Conservation (phyloP, 176 grass and related monocot species). For the Oryza australiensis region DNA sequence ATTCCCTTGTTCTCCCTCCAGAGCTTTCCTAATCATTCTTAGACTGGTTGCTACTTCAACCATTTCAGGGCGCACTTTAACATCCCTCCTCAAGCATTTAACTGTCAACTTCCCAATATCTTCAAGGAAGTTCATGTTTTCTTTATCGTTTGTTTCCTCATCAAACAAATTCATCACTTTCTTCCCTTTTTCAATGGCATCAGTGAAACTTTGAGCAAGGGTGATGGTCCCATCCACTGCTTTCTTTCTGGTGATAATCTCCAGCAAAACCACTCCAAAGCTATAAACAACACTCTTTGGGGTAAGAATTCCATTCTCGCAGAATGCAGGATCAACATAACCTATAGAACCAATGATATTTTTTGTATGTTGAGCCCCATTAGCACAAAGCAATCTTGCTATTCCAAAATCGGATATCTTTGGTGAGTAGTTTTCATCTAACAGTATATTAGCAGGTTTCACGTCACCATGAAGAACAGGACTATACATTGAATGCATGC, state of each 20-base stretch:
- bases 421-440: not conserved
- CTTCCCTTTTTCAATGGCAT: not conserved
- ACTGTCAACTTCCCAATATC: not conserved
- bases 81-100: not conserved
- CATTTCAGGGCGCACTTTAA: not conserved
- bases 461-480: conserved; percentile 17
- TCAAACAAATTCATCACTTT: not conserved
- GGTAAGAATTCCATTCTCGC: conserved; percentile 1
- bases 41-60: not conserved
- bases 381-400: not conserved
- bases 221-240: not conserved
- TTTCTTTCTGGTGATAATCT: conserved; percentile 6
- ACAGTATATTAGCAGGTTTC: not conserved
- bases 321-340: not conserved
- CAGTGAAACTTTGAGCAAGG: not conserved
- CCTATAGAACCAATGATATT: not conserved
- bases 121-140: conserved; percentile 4
- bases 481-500: conserved; percentile 10
- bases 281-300: conserved; percentile 22
- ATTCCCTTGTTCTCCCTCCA: not conserved
- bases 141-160: not conserved
- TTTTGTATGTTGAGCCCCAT: not conserved
- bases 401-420: conserved; percentile 18
- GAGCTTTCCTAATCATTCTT: not conserved
- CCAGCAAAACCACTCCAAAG: conserved; percentile 13